A percentile compares a stretch with the other conserved stretches of the same genome.
phyloP scores from a whole-genome alignment of 2,329 filamentous ascomycete species.

The Fusarium cyanostomum region DNA sequence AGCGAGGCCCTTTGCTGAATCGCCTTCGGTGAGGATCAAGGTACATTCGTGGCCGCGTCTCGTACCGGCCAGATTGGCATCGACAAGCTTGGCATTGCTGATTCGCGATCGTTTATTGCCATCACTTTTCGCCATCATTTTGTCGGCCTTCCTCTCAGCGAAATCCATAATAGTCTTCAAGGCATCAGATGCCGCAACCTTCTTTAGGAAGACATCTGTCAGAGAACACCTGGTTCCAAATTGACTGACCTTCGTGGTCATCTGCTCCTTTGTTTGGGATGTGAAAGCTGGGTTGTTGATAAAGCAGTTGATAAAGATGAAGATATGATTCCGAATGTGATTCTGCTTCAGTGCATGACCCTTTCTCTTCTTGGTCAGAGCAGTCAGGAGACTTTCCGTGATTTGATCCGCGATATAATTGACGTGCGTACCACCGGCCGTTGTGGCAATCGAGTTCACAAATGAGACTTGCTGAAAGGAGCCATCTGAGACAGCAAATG shows the following conservation, averaged over 20 bases:
- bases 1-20: constrained; percentile 95
- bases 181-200: constrained; percentile 86
- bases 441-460: constrained; percentile 97
- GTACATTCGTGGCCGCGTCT: constrained; percentile 90
- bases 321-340: constrained; percentile 96
- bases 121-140: constrained; percentile 92
- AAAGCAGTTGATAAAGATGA: constrained; percentile 92
- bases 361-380: constrained; percentile 92
- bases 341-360: constrained; percentile 86
- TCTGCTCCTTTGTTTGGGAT: constrained; percentile 96
- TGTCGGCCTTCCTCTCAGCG: constrained; percentile 93
- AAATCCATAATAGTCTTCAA: constrained; percentile 94
- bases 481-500: constrained; percentile 94
- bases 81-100: constrained; percentile 95
- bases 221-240: constrained; percentile 91
- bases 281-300: constrained; percentile 96
- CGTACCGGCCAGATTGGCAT: constrained; percentile 97
- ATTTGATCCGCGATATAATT: constrained; percentile 97
- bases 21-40: constrained; percentile 96
- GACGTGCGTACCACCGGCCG: constrained; percentile 92
- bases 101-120: constrained; percentile 90
- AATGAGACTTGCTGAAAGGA: constrained; percentile 98
- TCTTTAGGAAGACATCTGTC: constrained; percentile 88
- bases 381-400: constrained; percentile 79
- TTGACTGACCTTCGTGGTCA: constrained; percentile 86